Evolutionary conservation across 2,329 filamentous ascomycete species (phyloP).

Genomic region (Colletotrichum theobromicola): DNA sequence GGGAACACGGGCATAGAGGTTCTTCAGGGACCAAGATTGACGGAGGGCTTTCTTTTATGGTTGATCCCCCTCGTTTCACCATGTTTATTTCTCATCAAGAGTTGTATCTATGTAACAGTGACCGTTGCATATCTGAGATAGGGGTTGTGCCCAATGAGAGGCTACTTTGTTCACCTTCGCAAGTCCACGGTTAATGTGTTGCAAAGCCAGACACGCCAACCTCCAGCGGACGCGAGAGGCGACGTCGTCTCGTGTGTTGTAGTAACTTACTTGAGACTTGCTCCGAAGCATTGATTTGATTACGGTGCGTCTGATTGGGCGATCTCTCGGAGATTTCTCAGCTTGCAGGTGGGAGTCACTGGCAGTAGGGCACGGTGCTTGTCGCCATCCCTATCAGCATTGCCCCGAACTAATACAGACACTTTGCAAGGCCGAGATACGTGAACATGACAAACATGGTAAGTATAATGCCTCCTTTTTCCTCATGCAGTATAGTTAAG

Average conservation of each 20-base stretch:
- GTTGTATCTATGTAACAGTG: background rate
- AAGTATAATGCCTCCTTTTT: no score
- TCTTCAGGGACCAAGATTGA: background rate
- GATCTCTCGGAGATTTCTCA: background rate
- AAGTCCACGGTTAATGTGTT: background rate
- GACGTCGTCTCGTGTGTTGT: background rate
- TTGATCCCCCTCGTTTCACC: background rate
- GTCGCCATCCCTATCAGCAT: no score
- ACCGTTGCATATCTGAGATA: background rate
- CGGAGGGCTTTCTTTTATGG: background rate
- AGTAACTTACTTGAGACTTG: background rate
- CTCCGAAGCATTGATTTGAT: background rate
- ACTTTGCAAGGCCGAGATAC: fast-evolving
- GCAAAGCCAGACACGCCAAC: background rate
- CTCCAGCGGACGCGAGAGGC: background rate
- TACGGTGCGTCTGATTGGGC: background rate
- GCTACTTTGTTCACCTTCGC: background rate
- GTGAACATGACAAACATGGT: no score
- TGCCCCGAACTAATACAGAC: background rate
- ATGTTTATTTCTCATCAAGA: background rate
- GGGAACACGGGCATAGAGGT: background rate
- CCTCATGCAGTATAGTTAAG: background rate
- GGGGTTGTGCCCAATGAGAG: background rate
- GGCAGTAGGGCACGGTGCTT: no score
- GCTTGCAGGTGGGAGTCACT: background rate